Base-by-base conservation (phyloP, 2,329 filamentous ascomycete species). In the Monosporascus sp. region DNA sequence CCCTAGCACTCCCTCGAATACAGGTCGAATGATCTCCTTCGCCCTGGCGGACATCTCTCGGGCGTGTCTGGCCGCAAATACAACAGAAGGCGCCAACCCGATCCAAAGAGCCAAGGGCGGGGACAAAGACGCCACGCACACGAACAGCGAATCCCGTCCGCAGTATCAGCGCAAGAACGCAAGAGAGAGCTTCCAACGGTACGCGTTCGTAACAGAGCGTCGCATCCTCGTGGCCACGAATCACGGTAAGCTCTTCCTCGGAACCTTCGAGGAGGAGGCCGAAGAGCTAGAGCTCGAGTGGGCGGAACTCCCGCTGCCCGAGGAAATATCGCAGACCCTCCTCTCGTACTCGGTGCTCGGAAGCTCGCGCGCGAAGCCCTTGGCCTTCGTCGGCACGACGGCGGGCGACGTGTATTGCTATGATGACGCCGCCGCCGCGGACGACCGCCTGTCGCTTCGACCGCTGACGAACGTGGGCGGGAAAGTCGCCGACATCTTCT, bases 201-300 rank as follows among this genome's bases (percentile, higher is more conserved):
- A 88, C 62, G 79, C 81, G 24, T 88, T 89, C 53, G 64, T 88
- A 3, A 76, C 76, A 0, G 69, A 79, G 3, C 66, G 74, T 3
- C 67, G 71, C 2, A 64, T 90, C 3, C 66, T 90, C 19, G 73
- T 81, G 3, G 78, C 77, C 0, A 86, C 85, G 0, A 84, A 79
- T 0, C 78, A 80, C 37, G 88, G 88, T 1, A 76, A 78, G 19
- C 64, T 90, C 0, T 72, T 87, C 5, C 57, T 80, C 1, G 78
- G 76, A 1, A 63, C 67, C 0, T 68, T 80, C 38, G 56, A 45
- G 3, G 50, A 57, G 7, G 20, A 14, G 4, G 20, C 9, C 22
- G 43, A n/a, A 22, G 43, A 59, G 2, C 52, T 70, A 24, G 44
- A 59, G 2, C 52, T 70, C 2, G 49, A 57, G 0, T 84, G 81